Conservation (phyloP, 106 monocot species). For the Xerophyta viscosa region DNA sequence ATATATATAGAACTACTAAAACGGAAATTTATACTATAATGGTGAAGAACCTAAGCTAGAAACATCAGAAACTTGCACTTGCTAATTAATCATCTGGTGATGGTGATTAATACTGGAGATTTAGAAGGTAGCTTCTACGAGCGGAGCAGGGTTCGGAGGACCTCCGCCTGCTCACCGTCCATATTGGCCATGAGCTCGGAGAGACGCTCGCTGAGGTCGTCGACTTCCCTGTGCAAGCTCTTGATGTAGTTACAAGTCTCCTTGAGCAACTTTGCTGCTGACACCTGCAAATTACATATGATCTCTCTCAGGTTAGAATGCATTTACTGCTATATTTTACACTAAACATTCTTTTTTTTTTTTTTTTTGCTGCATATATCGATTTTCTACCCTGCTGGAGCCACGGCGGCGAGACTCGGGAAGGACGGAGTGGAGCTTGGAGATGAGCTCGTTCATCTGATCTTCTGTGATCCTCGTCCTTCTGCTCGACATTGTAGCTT, state of each 20-base stretch:
- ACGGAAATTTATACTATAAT: slow-evolving; percentile 1
- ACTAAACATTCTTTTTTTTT: too few relatives aligned
- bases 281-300: slow-evolving; percentile 33
- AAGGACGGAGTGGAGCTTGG: slow-evolving; percentile 69
- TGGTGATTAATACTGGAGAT: too few relatives aligned
- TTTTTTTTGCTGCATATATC: neutral
- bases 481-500: slow-evolving; percentile 15
- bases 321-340: too few relatives aligned
- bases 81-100: too few relatives aligned
- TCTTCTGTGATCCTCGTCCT: slow-evolving; percentile 43
- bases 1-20: neutral
- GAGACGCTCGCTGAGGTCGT: slow-evolving; percentile 78
- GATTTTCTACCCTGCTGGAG: slow-evolving; percentile 27
- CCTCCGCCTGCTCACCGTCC: slow-evolving; percentile 74
- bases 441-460: slow-evolving; percentile 70
- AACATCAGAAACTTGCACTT: neutral
- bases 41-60: neutral
- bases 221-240: slow-evolving; percentile 81
- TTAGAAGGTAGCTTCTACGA: neutral
- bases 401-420: slow-evolving; percentile 53
- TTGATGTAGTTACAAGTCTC: slow-evolving; percentile 94
- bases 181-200: slow-evolving; percentile 60
- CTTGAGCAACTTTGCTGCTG: slow-evolving; percentile 71
- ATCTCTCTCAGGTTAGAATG: too few relatives aligned
- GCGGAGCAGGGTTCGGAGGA: slow-evolving; percentile 58